Evolutionary conservation across 441 rosid genomes (phyloP), one percentile per base, ranked within the genome.

Genomic region (Pelargonium fulgidum): DNA sequence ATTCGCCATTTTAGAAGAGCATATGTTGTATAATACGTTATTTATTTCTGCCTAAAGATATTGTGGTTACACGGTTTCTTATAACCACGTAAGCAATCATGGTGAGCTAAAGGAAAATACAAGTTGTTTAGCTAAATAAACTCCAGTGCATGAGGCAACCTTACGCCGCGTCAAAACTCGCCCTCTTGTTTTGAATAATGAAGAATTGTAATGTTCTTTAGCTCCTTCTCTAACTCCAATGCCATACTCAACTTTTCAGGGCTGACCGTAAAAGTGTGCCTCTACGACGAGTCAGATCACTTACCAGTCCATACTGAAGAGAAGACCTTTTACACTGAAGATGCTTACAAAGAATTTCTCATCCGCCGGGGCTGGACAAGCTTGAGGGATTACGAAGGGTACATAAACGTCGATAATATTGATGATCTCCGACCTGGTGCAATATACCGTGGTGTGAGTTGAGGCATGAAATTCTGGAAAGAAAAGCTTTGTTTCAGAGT

Each of bases 371-470:
- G 96, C 16, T 94, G 94, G 89, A 83, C 84, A 44, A 81, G 87
- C 72, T 80, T 94, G 47, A 90, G 96, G 75, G 97, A 88, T 81
- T 78, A 82, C 64, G 92, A 91, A 76, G 93, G 96, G 42, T 91
- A 86, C 73, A 84, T 94, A 79, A 87, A 82, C 77, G 75, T 89
- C 11, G 90, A 90, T 62, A 87, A 79, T 71, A 87, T 94, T 91
- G 97, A 94, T 78, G 97, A 94, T 77, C 92, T 93, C 79, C 90
- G 86, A 68, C 83, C 89, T 0, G 90, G 93, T 78, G 89, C 82
- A 0, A 70, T 91, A 47, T 93, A 93, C 70, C 83, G 90, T 3
- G 98, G 96, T 59, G 84, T 82, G 58, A 84, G 80, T 76, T 91
- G 83, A 87, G 58, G 52, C n/a, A 10, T 9, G n/a, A 8, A 45